These are phyloP conservation scores for Hirsutella thompsonii DNA, from an alignment of 2,329 filamentous ascomycete genomes.

Conservation along the genomic window DNA sequence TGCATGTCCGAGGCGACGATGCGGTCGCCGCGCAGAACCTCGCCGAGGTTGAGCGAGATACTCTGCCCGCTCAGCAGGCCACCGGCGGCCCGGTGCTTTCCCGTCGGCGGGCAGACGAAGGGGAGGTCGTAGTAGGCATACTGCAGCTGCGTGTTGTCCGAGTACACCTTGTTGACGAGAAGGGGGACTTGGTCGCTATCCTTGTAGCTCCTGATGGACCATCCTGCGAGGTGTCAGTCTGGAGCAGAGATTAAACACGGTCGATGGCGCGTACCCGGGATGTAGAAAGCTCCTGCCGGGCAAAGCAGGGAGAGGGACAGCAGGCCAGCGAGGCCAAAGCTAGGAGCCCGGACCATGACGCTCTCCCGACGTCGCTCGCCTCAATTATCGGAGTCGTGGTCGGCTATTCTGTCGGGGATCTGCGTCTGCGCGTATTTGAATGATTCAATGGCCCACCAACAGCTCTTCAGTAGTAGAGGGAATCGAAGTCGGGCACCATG, in stretches of 20 bases:
- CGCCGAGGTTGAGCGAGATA: conserved; percentile 72
- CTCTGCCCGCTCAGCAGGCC: conserved; percentile 63
- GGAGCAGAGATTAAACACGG: neutral
- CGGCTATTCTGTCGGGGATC: too few species aligned
- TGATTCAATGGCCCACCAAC: too few species aligned
- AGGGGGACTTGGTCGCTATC: conserved; percentile 68
- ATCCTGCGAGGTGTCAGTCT: conserved; percentile 35
- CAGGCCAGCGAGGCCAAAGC: conserved; percentile 21
- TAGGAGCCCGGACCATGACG: conserved; percentile 11
- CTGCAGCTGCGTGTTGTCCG: conserved; percentile 78
- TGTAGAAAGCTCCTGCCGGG: conserved; percentile 57
- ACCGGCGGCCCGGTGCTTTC: conserved; percentile 49
- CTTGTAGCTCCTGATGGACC: conserved; percentile 69
- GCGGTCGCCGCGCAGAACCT: conserved; percentile 76
- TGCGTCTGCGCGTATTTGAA: neutral
- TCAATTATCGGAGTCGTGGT: neutral
- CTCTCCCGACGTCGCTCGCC: neutral
- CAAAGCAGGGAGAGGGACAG: conserved; percentile 27
- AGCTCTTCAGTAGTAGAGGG: too few species aligned
- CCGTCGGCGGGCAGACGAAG: conserved; percentile 72
- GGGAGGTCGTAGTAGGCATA: conserved; percentile 84
- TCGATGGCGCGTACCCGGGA: conserved; percentile 52
- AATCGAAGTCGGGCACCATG: too few species aligned
- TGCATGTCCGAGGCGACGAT: conserved; percentile 79
- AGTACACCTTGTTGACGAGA: conserved; percentile 88